Evolutionary conservation across 1,284 basidiomycete genomes (phyloP), one percentile per base, ranked within the genome.

Genomic region (Volvariella volvacea): DNA sequence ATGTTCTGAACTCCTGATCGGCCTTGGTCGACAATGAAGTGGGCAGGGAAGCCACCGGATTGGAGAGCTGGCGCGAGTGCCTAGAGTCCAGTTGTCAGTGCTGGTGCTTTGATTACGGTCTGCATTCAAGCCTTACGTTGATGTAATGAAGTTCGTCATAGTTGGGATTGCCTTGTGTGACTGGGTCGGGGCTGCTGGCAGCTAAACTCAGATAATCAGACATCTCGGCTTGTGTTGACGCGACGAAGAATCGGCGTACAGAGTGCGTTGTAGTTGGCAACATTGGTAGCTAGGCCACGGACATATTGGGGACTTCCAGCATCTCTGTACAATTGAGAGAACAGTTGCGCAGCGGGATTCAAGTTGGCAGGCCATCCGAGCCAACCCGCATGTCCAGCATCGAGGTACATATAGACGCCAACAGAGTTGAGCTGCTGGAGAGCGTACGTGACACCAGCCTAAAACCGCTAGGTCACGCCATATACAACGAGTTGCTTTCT

Each of bases 311-410:
- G 74, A 17, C 66, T 68, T 22, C 75, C 72, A 42, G 76, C 76
- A 49, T 55, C 57, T 50, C 63, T 64, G 62, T 68, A 80, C 40
- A 80, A 61, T 48, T 68, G 55, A 36, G 66, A 57, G 59, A 79
- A 81, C 48, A 80, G 65, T 50, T 70, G 62, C 28, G 78, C 79
- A 42, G 78, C 78, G 42, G 78, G 78, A 10, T 53, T 46, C 57
- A 81, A 61, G 65, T 82, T 83, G 39, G 78, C 77, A 48, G 76
- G 64, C 79, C 79, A 82, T 39, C 80, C 79, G 49, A 82, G 69
- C 80, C 80, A 83, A 38, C 78, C 79, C 41, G 77, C 78, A 52
- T 82, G 78, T 32, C 78, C 79, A 53, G 79, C 79, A 56, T 81
- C 77, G 48, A 80, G 64, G 63, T 80, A 80, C 63, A 67, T 66